These are phyloP conservation scores for Reutealis trisperma DNA, from an alignment of 345 rosid species.

Conservation along the genomic window DNA sequence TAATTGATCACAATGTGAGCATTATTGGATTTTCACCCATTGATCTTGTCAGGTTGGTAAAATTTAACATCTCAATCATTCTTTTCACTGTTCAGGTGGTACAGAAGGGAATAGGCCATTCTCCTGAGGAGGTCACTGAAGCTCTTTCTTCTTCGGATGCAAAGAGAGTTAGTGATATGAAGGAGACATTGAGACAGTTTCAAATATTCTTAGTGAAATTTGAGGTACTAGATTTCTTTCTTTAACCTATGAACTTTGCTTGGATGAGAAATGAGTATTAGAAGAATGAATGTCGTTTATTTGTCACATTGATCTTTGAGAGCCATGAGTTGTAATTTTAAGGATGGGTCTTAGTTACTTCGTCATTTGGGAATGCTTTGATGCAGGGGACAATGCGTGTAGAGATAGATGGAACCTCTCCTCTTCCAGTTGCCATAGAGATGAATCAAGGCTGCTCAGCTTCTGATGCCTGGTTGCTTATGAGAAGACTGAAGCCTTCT, in stretches of 20 bases:
- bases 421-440: conserved; percentile 67
- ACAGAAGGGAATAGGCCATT: conserved; percentile 64
- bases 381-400: conserved; percentile 74
- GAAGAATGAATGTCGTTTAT: too few relatives aligned
- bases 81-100: conserved; percentile 58
- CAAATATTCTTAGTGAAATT: conserved; percentile 68
- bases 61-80: conserved; percentile 18
- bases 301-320: background rate
- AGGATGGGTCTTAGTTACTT: conserved; percentile 6
- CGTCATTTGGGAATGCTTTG: conserved; percentile 13
- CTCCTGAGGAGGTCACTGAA: conserved; percentile 74
- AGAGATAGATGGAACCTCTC: conserved; percentile 56
- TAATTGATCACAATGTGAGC: conserved; percentile 77
- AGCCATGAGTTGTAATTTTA: background rate
- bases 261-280: background rate
- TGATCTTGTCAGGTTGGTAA: conserved; percentile 4
- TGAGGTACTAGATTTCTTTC: conserved; percentile 50
- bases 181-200: conserved; percentile 65
- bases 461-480: conserved; percentile 74
- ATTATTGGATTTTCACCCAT: conserved; percentile 14
- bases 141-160: conserved; percentile 73
- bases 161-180: conserved; percentile 45
- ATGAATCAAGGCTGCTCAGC: conserved; percentile 69
- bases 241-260: conserved; percentile 3
- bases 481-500: conserved; percentile 51